These are phyloP conservation scores for Cucurbita ficifolia DNA, from an alignment of 306 rosid species.

Conservation along the genomic window DNA sequence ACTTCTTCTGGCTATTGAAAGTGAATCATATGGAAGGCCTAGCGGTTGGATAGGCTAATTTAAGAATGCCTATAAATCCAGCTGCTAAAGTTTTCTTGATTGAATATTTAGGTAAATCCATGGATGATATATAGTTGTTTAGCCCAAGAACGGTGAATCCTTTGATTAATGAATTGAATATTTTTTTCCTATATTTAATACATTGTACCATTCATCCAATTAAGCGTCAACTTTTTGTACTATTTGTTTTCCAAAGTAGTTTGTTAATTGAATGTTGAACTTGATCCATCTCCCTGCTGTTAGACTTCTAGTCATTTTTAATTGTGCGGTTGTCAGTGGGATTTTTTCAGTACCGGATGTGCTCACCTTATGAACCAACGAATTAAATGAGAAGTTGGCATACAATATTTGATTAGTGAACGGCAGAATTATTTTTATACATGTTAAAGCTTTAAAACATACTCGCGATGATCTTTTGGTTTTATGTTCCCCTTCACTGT, in stretches of 20 bases:
- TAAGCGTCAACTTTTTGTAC: neutral
- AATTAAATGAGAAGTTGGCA: neutral
- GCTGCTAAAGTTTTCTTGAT: neutral
- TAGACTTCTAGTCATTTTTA: neutral
- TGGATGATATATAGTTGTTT: neutral
- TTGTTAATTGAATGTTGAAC: neutral
- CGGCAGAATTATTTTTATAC: neutral
- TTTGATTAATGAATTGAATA: neutral
- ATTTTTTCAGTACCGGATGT: neutral
- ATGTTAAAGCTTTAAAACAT: neutral
- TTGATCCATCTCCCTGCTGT: neutral
- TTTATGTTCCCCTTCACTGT: neutral
- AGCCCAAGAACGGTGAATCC: neutral
- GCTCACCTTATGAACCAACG: neutral
- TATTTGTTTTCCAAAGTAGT: neutral
- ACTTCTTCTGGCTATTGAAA: neutral
- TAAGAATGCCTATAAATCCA: neutral
- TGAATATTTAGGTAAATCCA: neutral
- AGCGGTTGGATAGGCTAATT: neutral
- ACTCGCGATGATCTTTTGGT: neutral
- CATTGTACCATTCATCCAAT: neutral
- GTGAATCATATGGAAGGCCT: neutral
- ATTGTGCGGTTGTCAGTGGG: neutral
- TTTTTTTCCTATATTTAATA: neutral
- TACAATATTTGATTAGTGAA: neutral